phyloP scores from a whole-genome alignment of 1,284 basidiomycete species.

The Tilletiopsis washingtonensis region DNA sequence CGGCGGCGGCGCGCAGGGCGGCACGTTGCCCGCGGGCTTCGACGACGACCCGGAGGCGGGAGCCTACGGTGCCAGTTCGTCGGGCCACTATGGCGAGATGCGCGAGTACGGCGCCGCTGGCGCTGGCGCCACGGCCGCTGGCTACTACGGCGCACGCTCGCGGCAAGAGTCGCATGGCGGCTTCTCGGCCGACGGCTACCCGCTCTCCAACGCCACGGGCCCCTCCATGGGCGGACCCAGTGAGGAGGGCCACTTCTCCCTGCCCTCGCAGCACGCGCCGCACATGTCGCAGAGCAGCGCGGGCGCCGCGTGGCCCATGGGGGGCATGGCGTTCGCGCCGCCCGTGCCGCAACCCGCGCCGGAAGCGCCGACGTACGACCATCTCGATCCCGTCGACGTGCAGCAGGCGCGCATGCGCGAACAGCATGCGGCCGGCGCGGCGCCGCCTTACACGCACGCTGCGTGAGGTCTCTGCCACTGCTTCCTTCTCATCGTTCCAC shows the following conservation, averaged over 20 bases:
- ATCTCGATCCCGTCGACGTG: slow-evolving; percentile 38
- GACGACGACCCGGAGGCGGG: slow-evolving; percentile 19
- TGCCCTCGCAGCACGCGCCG: neutral
- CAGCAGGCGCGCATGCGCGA: slow-evolving; percentile 27
- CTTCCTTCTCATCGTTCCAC: too few relatives aligned
- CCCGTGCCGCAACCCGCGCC: too few relatives aligned
- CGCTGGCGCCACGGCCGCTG: neutral
- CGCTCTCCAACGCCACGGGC: neutral
- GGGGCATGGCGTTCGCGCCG: too few relatives aligned
- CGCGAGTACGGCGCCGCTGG: neutral
- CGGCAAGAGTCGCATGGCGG: neutral
- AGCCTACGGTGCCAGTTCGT: neutral
- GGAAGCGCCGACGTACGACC: slow-evolving; percentile 19
- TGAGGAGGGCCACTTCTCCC: neutral
- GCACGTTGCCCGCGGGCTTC: slow-evolving; percentile 22
- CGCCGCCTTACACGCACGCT: too few relatives aligned
- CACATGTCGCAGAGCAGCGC: neutral
- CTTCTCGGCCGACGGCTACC: neutral
- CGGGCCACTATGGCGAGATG: too few relatives aligned
- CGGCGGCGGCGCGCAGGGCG: slow-evolving; percentile 16
- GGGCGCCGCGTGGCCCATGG: too few relatives aligned
- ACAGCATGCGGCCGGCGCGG: slow-evolving; percentile 19
- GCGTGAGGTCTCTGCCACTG: too few relatives aligned
- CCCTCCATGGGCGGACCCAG: neutral
- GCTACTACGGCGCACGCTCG: neutral